Base-by-base conservation (phyloP, 768 basidiomycete genomes). In the Phaffia australis region DNA sequence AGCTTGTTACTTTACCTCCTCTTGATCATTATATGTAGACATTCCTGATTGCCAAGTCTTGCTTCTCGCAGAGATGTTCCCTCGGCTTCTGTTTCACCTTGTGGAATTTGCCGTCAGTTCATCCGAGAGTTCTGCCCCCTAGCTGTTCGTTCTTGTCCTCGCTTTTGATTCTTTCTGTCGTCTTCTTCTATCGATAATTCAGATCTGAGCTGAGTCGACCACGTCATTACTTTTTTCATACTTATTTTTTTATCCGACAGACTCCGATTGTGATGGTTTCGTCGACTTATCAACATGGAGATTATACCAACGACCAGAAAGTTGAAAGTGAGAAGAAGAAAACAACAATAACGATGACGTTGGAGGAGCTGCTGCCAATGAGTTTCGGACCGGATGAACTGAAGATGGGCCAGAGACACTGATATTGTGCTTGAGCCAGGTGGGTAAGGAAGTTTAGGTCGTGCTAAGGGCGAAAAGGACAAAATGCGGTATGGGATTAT, bases 31-130 rank as follows among this genome's bases (percentile, higher is more conserved):
- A 23, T 14, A 11, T 42, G 15, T 46, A 18, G n/a, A 23, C n/a
- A 15, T 23, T 8, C 3, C 21, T 32, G 5, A 42, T 23, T 18
- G 23, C 27, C 16, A 8, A 23, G 7, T 9, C 27, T 54, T 27
- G 35, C 6, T 1, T 18, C 23, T 50, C 32, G 25, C 72, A 92
- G 89, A 23, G 87, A 94, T 70, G 84, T 93, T 2, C 72, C 81
- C 0, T 73, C 79, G 0, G 74, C 77, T 2, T 66, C 85, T 0
- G 78, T 87, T 56, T 87, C 91, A 1, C 94, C 94, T 0, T 98
- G 95, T 75, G 94, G 94, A 1, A 84, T 93, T 56, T 99, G 93
- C 72, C 86, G 94, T 9, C 93, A 97, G 74, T 82, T 95, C 59
- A 81, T 90, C 58, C 84, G 88, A 66, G 91, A 94, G 72, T 93